Base-by-base conservation (phyloP, 768 basidiomycete species). In the Russula ochroleuca region DNA sequence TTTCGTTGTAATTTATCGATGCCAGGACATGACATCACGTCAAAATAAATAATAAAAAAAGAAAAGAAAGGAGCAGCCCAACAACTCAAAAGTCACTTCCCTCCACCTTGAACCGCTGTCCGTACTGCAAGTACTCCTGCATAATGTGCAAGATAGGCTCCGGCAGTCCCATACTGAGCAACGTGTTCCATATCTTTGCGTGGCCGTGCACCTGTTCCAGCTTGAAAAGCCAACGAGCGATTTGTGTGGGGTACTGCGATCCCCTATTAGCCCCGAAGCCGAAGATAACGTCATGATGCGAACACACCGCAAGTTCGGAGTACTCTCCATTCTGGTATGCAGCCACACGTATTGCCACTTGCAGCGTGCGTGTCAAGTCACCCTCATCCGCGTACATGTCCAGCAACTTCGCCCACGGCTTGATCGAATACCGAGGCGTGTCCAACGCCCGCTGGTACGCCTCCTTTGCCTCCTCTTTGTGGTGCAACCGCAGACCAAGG, bases 391-490 rank as follows among this genome's bases (percentile, higher is more conserved):
- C 87, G 69, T 97, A 98, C 83, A 87, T 90, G 75, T 98, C 94
- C 78, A 99, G 84, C 55, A 98, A 75, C 75, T 94, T 95, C 55
- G 83, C 77, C 93, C 97, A 95, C 5, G 95, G 94, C 74, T 96
- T 98, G 63, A 86, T 82, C 5, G 90, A 88, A 75, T 97, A 98
- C 25, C 89, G 80, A 28, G 86, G 82, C 37, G 85, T 79, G 68
- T 98, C 97, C 40, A 98, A 83, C 75, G 94, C 94, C 10, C 95
- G 86, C 72, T 97, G 94, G 72, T 89, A 99, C 5, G 94, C 95
- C 72, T 99, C 97, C 75, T 99, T 98, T 40, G 94, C 94, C 71
- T 99, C 97, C 71, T 99, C 97, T 74, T 93, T 95, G 78, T 98
- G 97, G 71, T 96, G 91, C 60, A 99, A 74, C n/a, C 97, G 86